Percentiles rank a stretch among this genome's conserved stretches.
phyloP scores from a whole-genome alignment of 2,329 filamentous ascomycete species.

The Samsoniella hepiali region DNA sequence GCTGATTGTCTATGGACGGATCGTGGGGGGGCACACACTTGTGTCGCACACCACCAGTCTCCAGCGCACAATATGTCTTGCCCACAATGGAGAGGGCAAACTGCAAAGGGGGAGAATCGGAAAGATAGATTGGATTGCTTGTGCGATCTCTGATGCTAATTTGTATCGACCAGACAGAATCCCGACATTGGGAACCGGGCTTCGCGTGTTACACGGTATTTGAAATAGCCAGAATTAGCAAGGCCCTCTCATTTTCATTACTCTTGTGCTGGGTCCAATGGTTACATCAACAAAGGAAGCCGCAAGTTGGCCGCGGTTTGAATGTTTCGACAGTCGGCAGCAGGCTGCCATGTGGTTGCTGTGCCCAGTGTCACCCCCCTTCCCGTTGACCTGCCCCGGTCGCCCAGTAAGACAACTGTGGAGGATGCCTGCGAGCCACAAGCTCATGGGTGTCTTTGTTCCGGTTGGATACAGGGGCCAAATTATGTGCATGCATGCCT shows the following conservation, averaged over 20 bases:
- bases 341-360: conserved; percentile 15
- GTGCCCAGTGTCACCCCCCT: conserved; percentile 2
- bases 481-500: conserved; percentile 7
- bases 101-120: conserved; percentile 3
- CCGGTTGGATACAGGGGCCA: conserved; percentile 5
- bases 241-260: not conserved
- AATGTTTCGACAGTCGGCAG: not conserved
- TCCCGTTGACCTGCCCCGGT: not conserved
- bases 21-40: conserved; percentile 10
- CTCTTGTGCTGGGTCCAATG: conserved; percentile 9
- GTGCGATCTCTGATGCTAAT: conserved; percentile 11
- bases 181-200: not conserved
- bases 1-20: conserved; percentile 6
- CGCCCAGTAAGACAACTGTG: conserved; percentile 4
- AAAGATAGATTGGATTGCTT: conserved; percentile 14
- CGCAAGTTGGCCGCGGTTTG: not conserved
- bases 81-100: not conserved
- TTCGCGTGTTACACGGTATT: not conserved
- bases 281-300: conserved; percentile 12
- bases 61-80: conserved; percentile 4
- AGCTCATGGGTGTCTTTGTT: conserved; percentile 10
- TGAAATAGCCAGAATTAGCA: not conserved
- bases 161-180: conserved; percentile 1
- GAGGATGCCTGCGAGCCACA: conserved; percentile 1
- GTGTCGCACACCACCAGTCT: not conserved